Conservation (phyloP, 139 green algal species). For the Tetradesmus obliquus region DNA sequence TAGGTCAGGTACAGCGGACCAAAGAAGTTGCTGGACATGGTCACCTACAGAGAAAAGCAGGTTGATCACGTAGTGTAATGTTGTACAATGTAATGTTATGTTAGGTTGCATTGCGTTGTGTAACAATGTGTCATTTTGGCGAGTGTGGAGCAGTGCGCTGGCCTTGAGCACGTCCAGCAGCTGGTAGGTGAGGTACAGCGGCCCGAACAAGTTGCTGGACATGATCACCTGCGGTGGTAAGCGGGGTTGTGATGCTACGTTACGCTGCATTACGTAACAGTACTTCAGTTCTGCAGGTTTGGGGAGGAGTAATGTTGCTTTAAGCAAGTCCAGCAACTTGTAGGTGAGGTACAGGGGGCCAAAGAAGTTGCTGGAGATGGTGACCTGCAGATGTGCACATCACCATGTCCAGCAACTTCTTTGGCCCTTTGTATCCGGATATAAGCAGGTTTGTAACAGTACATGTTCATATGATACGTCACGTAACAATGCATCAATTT, state of each 20-base stretch:
- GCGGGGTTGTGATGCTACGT: no score
- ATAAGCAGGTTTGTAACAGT: no score
- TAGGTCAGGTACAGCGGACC: constrained; percentile 53
- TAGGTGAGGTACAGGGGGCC: constrained; percentile 52
- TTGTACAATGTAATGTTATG: no score
- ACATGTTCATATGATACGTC: no score
- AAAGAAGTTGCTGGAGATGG: constrained; percentile 53
- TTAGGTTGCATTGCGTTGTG: no score
- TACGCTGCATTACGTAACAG: no score
- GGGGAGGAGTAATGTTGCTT: constrained; percentile 3
- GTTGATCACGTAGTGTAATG: neutral
- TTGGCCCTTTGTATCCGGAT: constrained; percentile 38
- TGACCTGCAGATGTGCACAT: constrained; percentile 51
- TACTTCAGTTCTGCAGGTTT: no score
- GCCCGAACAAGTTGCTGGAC: constrained; percentile 41
- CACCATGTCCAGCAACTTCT: constrained; percentile 52
- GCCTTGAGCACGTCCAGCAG: constrained; percentile 44
- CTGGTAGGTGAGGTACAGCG: constrained; percentile 42
- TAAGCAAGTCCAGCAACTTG: constrained; percentile 49
- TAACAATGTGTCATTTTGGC: no score
- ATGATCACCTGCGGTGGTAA: constrained; percentile 40
- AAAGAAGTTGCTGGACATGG: constrained; percentile 53
- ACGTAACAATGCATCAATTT: no score
- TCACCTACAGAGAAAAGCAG: constrained; percentile 42
- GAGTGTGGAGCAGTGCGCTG: no score